Percentiles rank a stretch among this genome's conserved stretches.
phyloP scores from a whole-genome alignment of 2,329 filamentous ascomycete genomes.

The Monilinia aucupariae region DNA sequence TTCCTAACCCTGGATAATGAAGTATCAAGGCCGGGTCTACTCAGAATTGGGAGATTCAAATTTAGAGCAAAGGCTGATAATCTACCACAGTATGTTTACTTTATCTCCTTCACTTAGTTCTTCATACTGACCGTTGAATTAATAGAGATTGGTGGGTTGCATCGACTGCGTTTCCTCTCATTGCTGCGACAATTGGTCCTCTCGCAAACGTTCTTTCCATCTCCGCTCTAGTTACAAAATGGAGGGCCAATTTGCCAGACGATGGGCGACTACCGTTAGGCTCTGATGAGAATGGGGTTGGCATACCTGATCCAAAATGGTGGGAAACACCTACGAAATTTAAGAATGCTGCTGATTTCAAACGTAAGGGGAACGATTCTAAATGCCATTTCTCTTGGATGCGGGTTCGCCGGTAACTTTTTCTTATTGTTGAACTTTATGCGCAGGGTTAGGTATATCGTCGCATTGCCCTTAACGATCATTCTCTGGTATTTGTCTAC shows the following conservation, averaged over 20 bases:
- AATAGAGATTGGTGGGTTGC: constrained; percentile 39
- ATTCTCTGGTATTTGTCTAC: constrained; percentile 60
- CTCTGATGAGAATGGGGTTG: constrained; percentile 46
- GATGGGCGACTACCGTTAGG: constrained; percentile 41
- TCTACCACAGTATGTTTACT: constrained; percentile 32
- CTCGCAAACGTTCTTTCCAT: constrained; percentile 66
- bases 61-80: constrained; percentile 35
- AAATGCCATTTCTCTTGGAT: constrained; percentile 59
- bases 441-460: constrained; percentile 57
- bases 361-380: constrained; percentile 49
- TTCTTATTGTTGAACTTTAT: constrained; percentile 67
- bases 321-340: constrained; percentile 33
- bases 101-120: neutral
- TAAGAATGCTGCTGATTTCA: neutral
- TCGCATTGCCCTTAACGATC: constrained; percentile 63
- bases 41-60: constrained; percentile 32
- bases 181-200: constrained; percentile 64
- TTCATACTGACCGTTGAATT: constrained; percentile 1
- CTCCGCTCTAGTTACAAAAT: constrained; percentile 59
- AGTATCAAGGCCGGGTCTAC: constrained; percentile 19
- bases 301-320: constrained; percentile 57
- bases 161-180: constrained; percentile 46
- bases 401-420: constrained; percentile 61
- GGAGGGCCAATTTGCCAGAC: constrained; percentile 49
- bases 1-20: neutral